Base-by-base conservation (phyloP, 2,329 filamentous ascomycete genomes). In the Pseudogymnoascus sp. region DNA sequence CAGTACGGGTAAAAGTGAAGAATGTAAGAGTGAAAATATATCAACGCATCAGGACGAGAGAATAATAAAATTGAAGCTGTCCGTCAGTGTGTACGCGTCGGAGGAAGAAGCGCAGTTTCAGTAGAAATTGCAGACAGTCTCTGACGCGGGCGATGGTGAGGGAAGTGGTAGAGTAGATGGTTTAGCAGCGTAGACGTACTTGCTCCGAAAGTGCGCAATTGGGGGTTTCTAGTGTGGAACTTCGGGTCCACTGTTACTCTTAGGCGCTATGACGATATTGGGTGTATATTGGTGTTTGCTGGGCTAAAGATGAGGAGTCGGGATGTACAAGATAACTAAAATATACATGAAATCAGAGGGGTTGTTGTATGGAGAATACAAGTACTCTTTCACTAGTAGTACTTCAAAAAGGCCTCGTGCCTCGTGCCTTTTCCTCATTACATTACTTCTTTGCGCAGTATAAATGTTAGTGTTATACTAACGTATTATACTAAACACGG, bases 121-220 rank as follows among this genome's bases (percentile, higher is more conserved):
- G 48, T 55, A 33, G 48, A n/a, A 55, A 55, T 55, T 55, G 48
- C n/a, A n/a, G n/a, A n/a, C 29, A 55, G 48, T 55, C 48, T 55
- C 29, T 55, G 48, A 55, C 29, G 48, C 27, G 48, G 48, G n/a
- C 29, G n/a, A 55, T 55, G 29, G 27, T 31, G 45, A 29, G 21
- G 45, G 13, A 48, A 29, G 21, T 12, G n/a, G n/a, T n/a, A n/a
- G n/a, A n/a, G 42, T n/a, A 8, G 42, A 48, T 13, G n/a, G n/a
- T 25, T 25, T 48, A 48, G 42, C 25, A 52, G 6, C 45, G 45
- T 5, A 52, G 25, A 52, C 45, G 45, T 52, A 52, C 45, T 31
- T 52, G n/a, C 45, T 31, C 45, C 13, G 45, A 42, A 52, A 45
- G 40, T 45, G 21, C 40, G 40, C 40, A 25, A 42, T 25, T 18